These are phyloP conservation scores for Aureobasidium subglaciale DNA, from an alignment of 2,329 filamentous ascomycete species.

Conservation along the genomic window DNA sequence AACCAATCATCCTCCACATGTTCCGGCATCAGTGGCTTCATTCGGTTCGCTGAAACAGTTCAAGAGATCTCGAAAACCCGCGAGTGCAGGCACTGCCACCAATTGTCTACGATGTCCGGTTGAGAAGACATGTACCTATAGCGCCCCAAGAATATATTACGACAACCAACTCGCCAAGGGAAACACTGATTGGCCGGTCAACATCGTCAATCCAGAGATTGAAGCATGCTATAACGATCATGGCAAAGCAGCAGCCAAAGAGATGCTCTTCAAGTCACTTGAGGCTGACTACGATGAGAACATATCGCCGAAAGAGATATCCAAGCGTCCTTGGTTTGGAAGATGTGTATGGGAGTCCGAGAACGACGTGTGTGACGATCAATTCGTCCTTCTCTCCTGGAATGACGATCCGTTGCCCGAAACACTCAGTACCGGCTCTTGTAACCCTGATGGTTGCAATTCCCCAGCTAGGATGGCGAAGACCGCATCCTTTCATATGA, in stretches of 20 bases:
- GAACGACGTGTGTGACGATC: conserved; percentile 91
- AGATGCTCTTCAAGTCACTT: conserved; percentile 43
- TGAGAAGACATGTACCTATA: conserved; percentile 73
- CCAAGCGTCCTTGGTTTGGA: conserved; percentile 64
- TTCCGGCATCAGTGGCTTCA: conserved; percentile 70
- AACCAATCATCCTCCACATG: conserved; percentile 51
- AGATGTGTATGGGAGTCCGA: conserved; percentile 92
- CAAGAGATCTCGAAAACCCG: conserved; percentile 66
- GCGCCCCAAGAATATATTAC: conserved; percentile 74
- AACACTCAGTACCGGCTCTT: not conserved
- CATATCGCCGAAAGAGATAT: conserved; percentile 41
- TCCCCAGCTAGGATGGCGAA: conserved; percentile 55
- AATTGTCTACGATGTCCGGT: conserved; percentile 80
- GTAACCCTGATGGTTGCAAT: not conserved
- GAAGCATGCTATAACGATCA: conserved; percentile 58
- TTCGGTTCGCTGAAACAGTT: conserved; percentile 73
- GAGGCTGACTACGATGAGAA: conserved; percentile 51
- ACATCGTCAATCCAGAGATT: conserved; percentile 86
- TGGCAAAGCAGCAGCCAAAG: conserved; percentile 44
- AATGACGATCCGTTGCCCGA: conserved; percentile 55
- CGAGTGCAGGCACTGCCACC: conserved; percentile 64
- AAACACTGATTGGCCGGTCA: conserved; percentile 72
- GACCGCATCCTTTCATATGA: conserved; percentile 88
- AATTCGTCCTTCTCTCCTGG: conserved; percentile 83
- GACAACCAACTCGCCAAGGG: conserved; percentile 60